Evolutionary conservation across 352 stramenopile genomes (phyloP), one percentile per base, ranked within the genome.

Genomic region (Phytophthora lateralis): DNA sequence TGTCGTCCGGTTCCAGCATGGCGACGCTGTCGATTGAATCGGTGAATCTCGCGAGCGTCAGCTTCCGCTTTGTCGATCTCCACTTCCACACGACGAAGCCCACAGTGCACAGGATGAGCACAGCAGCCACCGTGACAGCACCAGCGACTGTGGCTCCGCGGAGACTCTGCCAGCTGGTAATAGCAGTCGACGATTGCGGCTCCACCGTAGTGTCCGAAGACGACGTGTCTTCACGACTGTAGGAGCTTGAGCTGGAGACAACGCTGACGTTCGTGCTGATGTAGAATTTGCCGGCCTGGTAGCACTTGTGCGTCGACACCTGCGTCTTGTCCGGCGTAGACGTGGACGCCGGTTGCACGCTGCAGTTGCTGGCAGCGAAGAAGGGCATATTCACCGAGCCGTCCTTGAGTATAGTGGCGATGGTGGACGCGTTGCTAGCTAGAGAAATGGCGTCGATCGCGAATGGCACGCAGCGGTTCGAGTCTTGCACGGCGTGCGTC

Each of bases 1-100:
- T 43, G 20, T 76, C 63, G 20, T 70, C 63, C 1, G 56, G 44
- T 27, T 76, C 68, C 27, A 76, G 38, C 55, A 76, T 73, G 0
- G 63, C 68, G 17, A 76, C 41, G 20, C 68, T 76, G 34, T 73
- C 58, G 30, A 48, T 65, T 10, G 20, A 24, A 8, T 68, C 63
- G 3, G 47, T 63, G 20, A 8, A 27, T 32, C 63, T 37, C 38
- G 47, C 21, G 15, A 46, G 21, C 4, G 49, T 47, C 24, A 58
- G 7, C 27, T 56, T 69, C 1, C 32, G 53, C 24, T 58, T 66
- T 2, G 37, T 73, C 0, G 63, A 59, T 50, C 41, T 27, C 38
- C 63, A 69, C 39, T 67, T 71, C 57, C 58, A 67, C 38, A 48
- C 21, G 5, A 70, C 37, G 6, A 73, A 29, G 2, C 14, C 53